These are phyloP conservation scores for Kazachstania psychrophila DNA, from an alignment of 805 yeast genomes.

Conservation along the genomic window DNA sequence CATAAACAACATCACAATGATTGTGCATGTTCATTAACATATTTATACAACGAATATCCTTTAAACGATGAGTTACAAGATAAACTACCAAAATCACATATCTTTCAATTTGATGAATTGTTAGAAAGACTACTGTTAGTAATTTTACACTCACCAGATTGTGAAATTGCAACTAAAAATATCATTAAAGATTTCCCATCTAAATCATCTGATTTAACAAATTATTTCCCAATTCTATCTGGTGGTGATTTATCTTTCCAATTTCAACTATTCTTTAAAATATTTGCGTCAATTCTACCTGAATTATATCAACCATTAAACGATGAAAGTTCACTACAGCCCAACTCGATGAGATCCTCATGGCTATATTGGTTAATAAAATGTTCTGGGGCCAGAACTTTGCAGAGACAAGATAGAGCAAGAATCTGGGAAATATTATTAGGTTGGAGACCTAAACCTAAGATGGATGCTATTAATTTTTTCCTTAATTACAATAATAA, in stretches of 20 bases:
- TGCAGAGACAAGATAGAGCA: conserved; percentile 75
- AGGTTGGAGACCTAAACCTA: conserved; percentile 56
- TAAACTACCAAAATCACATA: conserved; percentile 16
- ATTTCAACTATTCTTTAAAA: conserved; percentile 41
- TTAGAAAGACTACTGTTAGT: conserved; percentile 72
- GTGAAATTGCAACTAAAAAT: conserved; percentile 14
- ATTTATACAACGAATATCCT: conserved; percentile 26
- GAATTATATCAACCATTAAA: conserved; percentile 66
- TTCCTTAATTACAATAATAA: conserved; percentile 29
- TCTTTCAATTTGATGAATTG: conserved; percentile 53
- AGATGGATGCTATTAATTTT: conserved; percentile 23
- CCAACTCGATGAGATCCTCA: conserved; percentile 50
- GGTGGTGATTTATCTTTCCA: conserved; percentile 30
- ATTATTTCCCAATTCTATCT: conserved; percentile 27
- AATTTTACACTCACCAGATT: conserved; percentile 62
- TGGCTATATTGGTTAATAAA: conserved; percentile 96
- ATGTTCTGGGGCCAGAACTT: conserved; percentile 78
- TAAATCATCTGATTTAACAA: conserved; percentile 7
- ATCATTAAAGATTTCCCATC: conserved; percentile 7
- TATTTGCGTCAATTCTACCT: conserved; percentile 58
- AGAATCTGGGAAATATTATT: conserved; percentile 81
- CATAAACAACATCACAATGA: neutral
- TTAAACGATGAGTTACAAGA: conserved; percentile 17
- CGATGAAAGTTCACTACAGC: conserved; percentile 68
- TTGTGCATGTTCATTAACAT: conserved; percentile 5